phyloP scores from a whole-genome alignment of 2,329 filamentous ascomycete genomes.

The Aspergillus arachidicola region DNA sequence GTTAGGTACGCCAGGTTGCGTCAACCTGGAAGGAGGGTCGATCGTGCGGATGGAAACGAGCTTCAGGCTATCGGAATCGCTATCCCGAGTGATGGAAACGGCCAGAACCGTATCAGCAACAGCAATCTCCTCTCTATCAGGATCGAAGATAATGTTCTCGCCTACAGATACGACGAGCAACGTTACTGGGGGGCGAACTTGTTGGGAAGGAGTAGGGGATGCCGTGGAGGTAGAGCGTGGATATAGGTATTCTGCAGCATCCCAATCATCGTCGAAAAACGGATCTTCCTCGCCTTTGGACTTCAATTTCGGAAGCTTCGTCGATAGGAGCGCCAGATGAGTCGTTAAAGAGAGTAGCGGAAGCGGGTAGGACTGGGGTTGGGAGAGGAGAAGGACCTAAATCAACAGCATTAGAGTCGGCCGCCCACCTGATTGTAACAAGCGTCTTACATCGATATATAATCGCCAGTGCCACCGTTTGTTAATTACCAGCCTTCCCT shows the following conservation, averaged over 20 bases:
- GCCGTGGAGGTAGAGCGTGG: constrained; percentile 46
- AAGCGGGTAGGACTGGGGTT: constrained; percentile 87
- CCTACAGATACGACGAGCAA: constrained; percentile 86
- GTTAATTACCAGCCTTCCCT: constrained; percentile 81
- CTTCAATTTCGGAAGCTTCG: constrained; percentile 79
- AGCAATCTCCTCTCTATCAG: constrained; percentile 84
- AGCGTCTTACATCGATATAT: constrained; percentile 77
- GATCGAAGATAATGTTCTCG: constrained; percentile 91
- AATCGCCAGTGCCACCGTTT: constrained; percentile 92
- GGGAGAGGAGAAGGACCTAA: constrained; percentile 90
- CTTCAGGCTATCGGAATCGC: constrained; percentile 52
- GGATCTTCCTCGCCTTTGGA: constrained; percentile 94
- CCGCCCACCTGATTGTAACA: background rate
- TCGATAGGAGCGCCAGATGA: constrained; percentile 87
- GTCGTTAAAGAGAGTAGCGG: constrained; percentile 90
- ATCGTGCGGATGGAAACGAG: constrained; percentile 72
- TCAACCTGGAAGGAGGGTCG: constrained; percentile 73
- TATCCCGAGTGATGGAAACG: constrained; percentile 66
- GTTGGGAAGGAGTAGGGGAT: constrained; percentile 26
- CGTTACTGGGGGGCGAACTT: constrained; percentile 76
- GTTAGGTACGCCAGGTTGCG: constrained; percentile 70
- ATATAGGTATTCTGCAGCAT: constrained; percentile 77
- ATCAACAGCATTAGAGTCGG: constrained; percentile 12
- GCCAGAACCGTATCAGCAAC: constrained; percentile 89
- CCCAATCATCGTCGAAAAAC: constrained; percentile 98